Conservation (phyloP, 2,329 filamentous ascomycete genomes). For the Ophiostoma triangulosporum region DNA sequence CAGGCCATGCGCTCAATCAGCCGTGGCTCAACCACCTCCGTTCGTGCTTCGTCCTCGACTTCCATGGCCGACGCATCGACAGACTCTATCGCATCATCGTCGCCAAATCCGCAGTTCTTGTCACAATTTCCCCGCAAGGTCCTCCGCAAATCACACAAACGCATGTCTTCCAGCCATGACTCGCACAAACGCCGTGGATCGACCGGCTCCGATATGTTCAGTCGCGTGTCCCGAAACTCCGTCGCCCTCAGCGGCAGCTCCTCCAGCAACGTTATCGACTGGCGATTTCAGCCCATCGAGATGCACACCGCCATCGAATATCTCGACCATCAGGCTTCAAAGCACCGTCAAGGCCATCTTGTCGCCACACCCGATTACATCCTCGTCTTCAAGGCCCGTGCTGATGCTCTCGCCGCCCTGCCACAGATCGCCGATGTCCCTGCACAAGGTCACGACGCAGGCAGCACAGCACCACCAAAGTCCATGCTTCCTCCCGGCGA, state of each 20-base stretch:
- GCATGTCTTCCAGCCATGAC: slow-evolving; percentile 12
- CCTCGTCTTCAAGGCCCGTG: slow-evolving; percentile 34
- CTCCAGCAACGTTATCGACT: slow-evolving; percentile 20
- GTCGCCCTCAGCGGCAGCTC: slow-evolving; percentile 18
- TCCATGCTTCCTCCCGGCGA: slow-evolving; percentile 16
- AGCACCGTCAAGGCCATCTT: slow-evolving; percentile 36
- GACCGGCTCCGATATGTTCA: slow-evolving; percentile 18
- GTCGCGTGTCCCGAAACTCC: slow-evolving; percentile 17
- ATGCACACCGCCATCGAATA: slow-evolving; percentile 32
- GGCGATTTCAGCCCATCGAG: slow-evolving; percentile 21
- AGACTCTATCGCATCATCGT: slow-evolving; percentile 5
- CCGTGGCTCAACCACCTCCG: slow-evolving; percentile 14
- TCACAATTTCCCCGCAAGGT: slow-evolving; percentile 12
- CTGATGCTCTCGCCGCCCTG: slow-evolving; percentile 34
- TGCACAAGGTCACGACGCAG: slow-evolving; percentile 14
- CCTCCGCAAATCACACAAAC: slow-evolving; percentile 13
- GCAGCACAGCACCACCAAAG: slow-evolving; percentile 8
- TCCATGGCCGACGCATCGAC: slow-evolving; percentile 8
- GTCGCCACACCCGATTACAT: slow-evolving; percentile 38
- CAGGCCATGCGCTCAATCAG: slow-evolving; percentile 17
- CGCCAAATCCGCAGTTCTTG: slow-evolving; percentile 7
- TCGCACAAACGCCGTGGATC: slow-evolving; percentile 18
- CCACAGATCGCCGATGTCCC: slow-evolving; percentile 22
- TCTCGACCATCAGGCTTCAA: slow-evolving; percentile 24
- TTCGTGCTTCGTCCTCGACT: slow-evolving; percentile 3